phyloP scores from a whole-genome alignment of 345 rosid genomes.

The Euphorbia lathyris region DNA sequence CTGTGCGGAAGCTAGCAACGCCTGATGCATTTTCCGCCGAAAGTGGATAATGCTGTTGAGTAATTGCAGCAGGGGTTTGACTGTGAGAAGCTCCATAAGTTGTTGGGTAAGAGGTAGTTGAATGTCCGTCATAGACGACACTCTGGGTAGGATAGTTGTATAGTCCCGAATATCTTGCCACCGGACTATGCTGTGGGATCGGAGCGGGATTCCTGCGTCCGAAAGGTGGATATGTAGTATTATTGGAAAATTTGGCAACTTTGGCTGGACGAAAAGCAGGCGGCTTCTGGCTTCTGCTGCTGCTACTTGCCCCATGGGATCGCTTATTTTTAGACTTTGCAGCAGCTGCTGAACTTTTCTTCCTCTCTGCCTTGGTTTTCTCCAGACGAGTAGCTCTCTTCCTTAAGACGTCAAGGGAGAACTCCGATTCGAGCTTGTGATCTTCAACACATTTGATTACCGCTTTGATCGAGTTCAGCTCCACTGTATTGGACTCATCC shows the following conservation, averaged over 20 bases:
- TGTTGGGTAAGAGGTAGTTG: conserved; percentile 27
- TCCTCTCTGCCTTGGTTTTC: conserved; percentile 42
- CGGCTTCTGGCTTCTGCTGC: conserved; percentile 33
- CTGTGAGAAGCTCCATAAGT: conserved; percentile 32
- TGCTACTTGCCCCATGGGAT: conserved; percentile 24
- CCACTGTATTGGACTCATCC: conserved; percentile 49
- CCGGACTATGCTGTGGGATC: conserved; percentile 41
- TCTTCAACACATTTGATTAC: conserved; percentile 59
- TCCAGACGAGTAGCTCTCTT: conserved; percentile 46
- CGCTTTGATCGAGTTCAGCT: conserved; percentile 47
- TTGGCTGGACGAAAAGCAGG: conserved; percentile 43
- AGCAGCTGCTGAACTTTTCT: conserved; percentile 32
- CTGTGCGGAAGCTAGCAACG: conserved; percentile 23
- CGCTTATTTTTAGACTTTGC: conserved; percentile 44
- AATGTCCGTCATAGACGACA: conserved; percentile 35
- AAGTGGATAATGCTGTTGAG: conserved; percentile 39
- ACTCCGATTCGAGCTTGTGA: conserved; percentile 50
- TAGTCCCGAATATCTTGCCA: conserved; percentile 37
- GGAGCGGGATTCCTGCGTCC: conserved; percentile 36
- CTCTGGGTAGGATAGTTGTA: conserved; percentile 40
- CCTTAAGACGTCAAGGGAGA: conserved; percentile 37
- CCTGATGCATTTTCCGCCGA: conserved; percentile 27
- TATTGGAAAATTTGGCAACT: conserved; percentile 43
- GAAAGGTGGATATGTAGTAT: conserved; percentile 28
- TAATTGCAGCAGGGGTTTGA: conserved; percentile 34